Percentiles rank a stretch among this genome's conserved stretches.
phyloP scores from a whole-genome alignment of 768 basidiomycete genomes.

The Dentipellis sp. region DNA sequence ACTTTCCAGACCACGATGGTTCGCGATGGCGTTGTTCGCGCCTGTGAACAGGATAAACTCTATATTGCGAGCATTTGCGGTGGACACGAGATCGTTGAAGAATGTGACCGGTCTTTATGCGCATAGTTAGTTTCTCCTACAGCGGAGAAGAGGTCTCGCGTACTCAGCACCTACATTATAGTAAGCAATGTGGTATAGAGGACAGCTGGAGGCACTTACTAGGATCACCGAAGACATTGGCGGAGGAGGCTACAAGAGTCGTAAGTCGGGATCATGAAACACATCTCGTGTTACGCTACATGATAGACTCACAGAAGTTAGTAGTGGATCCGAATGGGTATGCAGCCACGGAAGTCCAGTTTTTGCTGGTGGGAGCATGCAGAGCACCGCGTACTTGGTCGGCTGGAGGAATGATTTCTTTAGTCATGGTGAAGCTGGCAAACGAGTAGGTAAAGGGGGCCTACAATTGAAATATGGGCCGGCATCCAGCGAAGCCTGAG shows the following conservation, averaged over 20 bases:
- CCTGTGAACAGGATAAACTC: constrained; percentile 6
- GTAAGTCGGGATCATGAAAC: not conserved
- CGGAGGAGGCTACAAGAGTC: not conserved
- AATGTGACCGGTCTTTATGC: constrained; percentile 6
- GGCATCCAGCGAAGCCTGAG: constrained; percentile 40
- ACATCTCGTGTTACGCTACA: not conserved
- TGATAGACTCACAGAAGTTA: constrained; percentile 1
- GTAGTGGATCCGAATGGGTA: constrained; percentile 7
- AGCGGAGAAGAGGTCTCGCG: not conserved
- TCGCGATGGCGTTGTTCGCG: constrained; percentile 8
- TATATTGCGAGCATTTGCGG: constrained; percentile 2
- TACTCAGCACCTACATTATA: not conserved
- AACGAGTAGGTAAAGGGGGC: constrained; percentile 5
- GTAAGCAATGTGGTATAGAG: too few species aligned
- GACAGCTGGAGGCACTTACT: not conserved
- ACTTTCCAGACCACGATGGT: constrained; percentile 8
- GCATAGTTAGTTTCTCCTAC: not conserved
- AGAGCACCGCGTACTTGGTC: constrained; percentile 46
- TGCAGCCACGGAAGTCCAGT: constrained; percentile 24
- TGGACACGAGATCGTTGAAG: constrained; percentile 4
- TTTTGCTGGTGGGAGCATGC: constrained; percentile 56
- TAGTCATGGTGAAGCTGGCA: not conserved
- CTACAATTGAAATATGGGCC: constrained; percentile 55
- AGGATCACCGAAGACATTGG: constrained; percentile 10
- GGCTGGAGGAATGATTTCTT: constrained; percentile 26